Evolutionary conservation across 768 basidiomycete genomes (phyloP).

Genomic region (Kwoniella europaea): DNA sequence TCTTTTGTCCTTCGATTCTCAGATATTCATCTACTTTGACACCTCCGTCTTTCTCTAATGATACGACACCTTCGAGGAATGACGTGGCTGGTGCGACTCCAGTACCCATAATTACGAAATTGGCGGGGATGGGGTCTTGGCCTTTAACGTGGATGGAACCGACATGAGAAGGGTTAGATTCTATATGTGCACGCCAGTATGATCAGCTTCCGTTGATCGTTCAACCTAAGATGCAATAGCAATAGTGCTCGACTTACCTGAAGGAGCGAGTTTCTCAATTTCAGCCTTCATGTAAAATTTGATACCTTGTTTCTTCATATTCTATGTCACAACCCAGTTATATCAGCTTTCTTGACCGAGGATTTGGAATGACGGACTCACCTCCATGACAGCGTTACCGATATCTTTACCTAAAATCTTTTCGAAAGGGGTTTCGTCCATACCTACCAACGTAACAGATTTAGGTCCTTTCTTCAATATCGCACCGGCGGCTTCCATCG

Average conservation of each 20-base stretch:
- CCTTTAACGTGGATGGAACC: slow-evolving; percentile 70
- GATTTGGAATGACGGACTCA: slow-evolving; percentile 45
- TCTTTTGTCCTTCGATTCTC: slow-evolving; percentile 62
- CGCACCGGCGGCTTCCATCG: slow-evolving; percentile 81
- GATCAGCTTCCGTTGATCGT: neutral
- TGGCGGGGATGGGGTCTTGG: slow-evolving; percentile 70
- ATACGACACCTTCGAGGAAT: slow-evolving; percentile 68
- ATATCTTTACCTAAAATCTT: slow-evolving; percentile 78
- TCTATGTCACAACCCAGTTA: slow-evolving; percentile 59
- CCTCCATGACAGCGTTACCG: slow-evolving; percentile 77
- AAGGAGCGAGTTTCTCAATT: slow-evolving; percentile 71
- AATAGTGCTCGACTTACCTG: slow-evolving; percentile 53
- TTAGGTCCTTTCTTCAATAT: slow-evolving; percentile 71
- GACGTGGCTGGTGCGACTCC: slow-evolving; percentile 83
- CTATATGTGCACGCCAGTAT: slow-evolving; percentile 10
- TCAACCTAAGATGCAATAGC: neutral
- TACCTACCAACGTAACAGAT: slow-evolving; percentile 81
- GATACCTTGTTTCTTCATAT: slow-evolving; percentile 79
- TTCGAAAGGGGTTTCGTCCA: slow-evolving; percentile 81
- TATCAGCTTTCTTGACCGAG: no score
- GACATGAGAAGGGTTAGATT: slow-evolving; percentile 64
- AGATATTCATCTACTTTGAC: slow-evolving; percentile 77
- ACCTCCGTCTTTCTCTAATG: slow-evolving; percentile 74
- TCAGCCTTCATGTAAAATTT: slow-evolving; percentile 79
- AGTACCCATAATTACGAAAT: slow-evolving; percentile 82